These are phyloP conservation scores for Schrenkiella parvula DNA, from an alignment of 345 rosid species.

Conservation along the genomic window DNA sequence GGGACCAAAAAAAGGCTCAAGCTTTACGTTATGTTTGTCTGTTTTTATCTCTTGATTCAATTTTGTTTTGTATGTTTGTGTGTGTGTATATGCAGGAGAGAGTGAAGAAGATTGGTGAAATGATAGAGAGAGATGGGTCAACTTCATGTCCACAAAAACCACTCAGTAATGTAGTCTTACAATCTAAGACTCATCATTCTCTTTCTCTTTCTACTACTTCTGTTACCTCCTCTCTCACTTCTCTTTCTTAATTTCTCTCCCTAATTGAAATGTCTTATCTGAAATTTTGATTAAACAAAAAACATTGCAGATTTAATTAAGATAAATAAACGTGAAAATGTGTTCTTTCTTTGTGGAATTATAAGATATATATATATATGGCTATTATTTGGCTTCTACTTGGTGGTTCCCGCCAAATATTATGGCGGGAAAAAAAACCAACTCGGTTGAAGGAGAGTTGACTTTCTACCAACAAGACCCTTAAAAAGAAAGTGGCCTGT, in stretches of 20 bases:
- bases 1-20: slow-evolving; percentile 10
- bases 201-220: slow-evolving; percentile 20
- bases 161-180: slow-evolving; percentile 10
- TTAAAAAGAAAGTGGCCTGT: neutral
- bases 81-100: slow-evolving; percentile 30
- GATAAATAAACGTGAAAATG: neutral
- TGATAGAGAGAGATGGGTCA: slow-evolving; percentile 29
- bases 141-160: slow-evolving; percentile 17
- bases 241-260: slow-evolving; percentile 11
- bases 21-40: neutral
- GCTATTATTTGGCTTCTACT: neutral
- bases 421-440: slow-evolving; percentile 10
- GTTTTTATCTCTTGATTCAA: neutral
- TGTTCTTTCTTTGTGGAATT: neutral
- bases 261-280: neutral
- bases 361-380: neutral
- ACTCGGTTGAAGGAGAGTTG: slow-evolving; percentile 16
- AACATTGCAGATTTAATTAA: neutral
- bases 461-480: neutral
- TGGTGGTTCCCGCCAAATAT: slow-evolving; percentile 35
- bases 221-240: slow-evolving; percentile 31
- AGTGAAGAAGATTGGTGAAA: slow-evolving; percentile 33
- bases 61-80: slow-evolving; percentile 10
- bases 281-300: neutral
- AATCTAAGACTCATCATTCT: slow-evolving; percentile 14